These are phyloP conservation scores for Ramularia collo-cygni DNA, from an alignment of 2,329 filamentous ascomycete genomes.

Conservation along the genomic window DNA sequence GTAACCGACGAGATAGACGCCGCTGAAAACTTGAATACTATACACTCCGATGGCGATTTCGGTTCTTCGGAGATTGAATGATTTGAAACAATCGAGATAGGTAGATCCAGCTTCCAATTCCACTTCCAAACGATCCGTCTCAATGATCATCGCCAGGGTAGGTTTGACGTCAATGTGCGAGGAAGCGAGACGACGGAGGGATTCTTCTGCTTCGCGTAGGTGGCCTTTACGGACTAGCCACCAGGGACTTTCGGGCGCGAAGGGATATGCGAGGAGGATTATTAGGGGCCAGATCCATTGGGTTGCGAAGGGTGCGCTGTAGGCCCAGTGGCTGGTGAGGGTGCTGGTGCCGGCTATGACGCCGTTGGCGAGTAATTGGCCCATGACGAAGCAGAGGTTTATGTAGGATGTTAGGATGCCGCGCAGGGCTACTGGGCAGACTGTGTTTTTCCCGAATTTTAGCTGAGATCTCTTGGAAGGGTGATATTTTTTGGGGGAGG, in stretches of 20 bases:
- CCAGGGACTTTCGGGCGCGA: conserved; percentile 34
- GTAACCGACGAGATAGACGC: conserved; percentile 38
- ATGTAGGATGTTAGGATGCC: conserved; percentile 54
- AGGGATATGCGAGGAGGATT: conserved; percentile 32
- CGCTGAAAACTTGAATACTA: conserved; percentile 38
- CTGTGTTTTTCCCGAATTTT: conserved; percentile 17
- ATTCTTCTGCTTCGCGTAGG: conserved; percentile 30
- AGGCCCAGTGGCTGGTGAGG: conserved; percentile 35
- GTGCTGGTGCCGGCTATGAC: conserved; percentile 31
- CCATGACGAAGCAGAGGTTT: conserved; percentile 57
- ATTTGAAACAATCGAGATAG: conserved; percentile 37
- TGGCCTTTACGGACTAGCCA: conserved; percentile 33
- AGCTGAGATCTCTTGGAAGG: not conserved
- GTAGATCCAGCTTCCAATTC: conserved; percentile 35
- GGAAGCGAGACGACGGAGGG: conserved; percentile 32
- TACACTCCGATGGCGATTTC: conserved; percentile 40
- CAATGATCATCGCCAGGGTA: conserved; percentile 35
- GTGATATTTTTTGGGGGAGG: too few relatives aligned
- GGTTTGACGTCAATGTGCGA: conserved; percentile 35
- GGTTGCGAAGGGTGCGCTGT: conserved; percentile 38
- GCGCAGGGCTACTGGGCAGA: conserved; percentile 53
- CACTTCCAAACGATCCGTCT: conserved; percentile 32
- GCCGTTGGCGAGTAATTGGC: conserved; percentile 49
- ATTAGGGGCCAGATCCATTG: conserved; percentile 39
- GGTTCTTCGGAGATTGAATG: conserved; percentile 37